phyloP scores from a whole-genome alignment of 345 rosid genomes.

The Eucalyptus tenuipes region DNA sequence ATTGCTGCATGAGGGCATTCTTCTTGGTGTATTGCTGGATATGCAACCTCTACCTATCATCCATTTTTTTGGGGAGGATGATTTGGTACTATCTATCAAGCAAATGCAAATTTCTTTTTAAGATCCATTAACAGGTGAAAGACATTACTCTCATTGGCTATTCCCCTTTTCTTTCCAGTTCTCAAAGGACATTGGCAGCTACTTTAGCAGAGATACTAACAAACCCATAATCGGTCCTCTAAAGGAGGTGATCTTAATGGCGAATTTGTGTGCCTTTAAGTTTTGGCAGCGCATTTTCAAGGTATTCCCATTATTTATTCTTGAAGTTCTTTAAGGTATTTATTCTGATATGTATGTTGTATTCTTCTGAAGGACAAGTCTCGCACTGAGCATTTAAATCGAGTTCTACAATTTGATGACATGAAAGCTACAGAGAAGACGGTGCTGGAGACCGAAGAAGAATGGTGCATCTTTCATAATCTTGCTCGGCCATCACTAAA shows the following conservation, averaged over 20 bases:
- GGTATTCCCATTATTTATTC: conserved; percentile 20
- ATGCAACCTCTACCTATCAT: conserved; percentile 61
- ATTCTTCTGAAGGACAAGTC: conserved; percentile 56
- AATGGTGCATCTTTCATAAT: conserved; percentile 80
- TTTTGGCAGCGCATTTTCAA: conserved; percentile 82
- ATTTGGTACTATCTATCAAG: conserved; percentile 34
- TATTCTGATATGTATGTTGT: background rate
- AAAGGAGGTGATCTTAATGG: conserved; percentile 51
- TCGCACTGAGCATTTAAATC: conserved; percentile 54
- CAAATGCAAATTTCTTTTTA: background rate
- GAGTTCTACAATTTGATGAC: conserved; percentile 19
- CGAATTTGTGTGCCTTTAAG: conserved; percentile 66
- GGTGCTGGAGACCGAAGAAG: conserved; percentile 55
- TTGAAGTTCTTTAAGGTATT: background rate
- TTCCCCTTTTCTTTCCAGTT: conserved; percentile 27
- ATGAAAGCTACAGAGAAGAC: conserved; percentile 12
- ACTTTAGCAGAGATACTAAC: conserved; percentile 34
- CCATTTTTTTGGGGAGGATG: conserved; percentile 73
- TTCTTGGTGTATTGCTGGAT: conserved; percentile 79
- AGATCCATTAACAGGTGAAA: background rate
- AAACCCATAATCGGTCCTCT: conserved; percentile 29
- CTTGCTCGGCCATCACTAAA: conserved; percentile 56
- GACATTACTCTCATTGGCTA: background rate
- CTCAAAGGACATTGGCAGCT: conserved; percentile 30
- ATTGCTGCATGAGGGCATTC: conserved; percentile 80